phyloP scores from a whole-genome alignment of 1,284 basidiomycete genomes.

The Naganishia sp. region DNA sequence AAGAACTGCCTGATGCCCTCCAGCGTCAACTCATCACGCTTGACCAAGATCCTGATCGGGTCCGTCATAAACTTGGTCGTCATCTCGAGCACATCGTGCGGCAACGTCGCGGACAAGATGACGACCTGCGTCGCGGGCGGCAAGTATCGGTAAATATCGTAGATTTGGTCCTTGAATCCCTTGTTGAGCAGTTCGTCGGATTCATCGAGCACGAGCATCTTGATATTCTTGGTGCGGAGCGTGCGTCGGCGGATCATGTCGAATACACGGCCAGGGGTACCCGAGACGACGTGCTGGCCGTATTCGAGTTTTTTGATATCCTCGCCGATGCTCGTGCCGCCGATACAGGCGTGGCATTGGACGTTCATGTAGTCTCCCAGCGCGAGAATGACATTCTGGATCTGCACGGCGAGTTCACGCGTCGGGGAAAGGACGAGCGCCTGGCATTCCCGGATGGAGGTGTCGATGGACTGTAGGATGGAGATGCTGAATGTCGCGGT shows the following conservation, averaged over 20 bases:
- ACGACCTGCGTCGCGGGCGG: slow-evolving; percentile 98
- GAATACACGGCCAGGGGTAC: slow-evolving; percentile 97
- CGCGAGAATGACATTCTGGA: slow-evolving; percentile 96
- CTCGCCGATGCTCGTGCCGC: slow-evolving; percentile 95
- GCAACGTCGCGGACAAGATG: slow-evolving; percentile 90
- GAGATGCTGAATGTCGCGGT: slow-evolving; percentile 97
- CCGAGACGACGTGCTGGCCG: slow-evolving; percentile 95
- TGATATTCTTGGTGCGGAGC: slow-evolving; percentile 95
- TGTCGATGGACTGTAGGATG: slow-evolving; percentile 91
- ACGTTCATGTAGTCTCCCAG: slow-evolving; percentile 99
- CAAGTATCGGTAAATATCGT: slow-evolving; percentile 97
- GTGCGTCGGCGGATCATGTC: slow-evolving; percentile 98
- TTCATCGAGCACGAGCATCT: slow-evolving; percentile 98
- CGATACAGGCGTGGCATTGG: slow-evolving; percentile 98
- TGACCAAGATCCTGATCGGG: slow-evolving; percentile 76
- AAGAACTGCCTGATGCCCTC: slow-evolving; percentile 99
- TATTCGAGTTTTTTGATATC: slow-evolving; percentile 98
- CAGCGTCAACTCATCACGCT: slow-evolving; percentile 98
- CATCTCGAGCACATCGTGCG: slow-evolving; percentile 98
- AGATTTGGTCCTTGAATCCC: slow-evolving; percentile 99
- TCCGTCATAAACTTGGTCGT: slow-evolving; percentile 99
- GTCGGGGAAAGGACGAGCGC: slow-evolving; percentile 94
- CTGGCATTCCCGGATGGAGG: slow-evolving; percentile 92
- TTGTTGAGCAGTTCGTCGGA: slow-evolving; percentile 97
- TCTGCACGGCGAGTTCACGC: slow-evolving; percentile 93